Evolutionary conservation across 2,329 filamentous ascomycete species (phyloP), one percentile per base, ranked within the genome.

Genomic region (Alternaria novae-zelandiae): DNA sequence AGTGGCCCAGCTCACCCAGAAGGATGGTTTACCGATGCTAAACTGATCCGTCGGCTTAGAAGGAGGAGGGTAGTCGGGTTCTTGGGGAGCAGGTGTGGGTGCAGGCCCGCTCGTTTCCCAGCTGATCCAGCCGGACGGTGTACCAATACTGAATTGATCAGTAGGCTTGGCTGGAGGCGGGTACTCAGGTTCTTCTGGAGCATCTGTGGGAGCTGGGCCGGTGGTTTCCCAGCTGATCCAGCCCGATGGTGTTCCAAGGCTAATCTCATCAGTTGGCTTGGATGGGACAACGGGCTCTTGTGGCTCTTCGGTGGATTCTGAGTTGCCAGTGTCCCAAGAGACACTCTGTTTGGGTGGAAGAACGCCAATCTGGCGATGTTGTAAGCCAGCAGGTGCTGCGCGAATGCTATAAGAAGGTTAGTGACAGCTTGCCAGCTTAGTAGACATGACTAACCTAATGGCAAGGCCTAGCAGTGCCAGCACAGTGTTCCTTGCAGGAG

Each of bases 391-490:
- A 44, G 73, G 71, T 23, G 70, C 54, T 51, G 73, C 70, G 32
- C 61, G 63, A 41, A 72, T 66, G 59, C 72, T 75, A 13, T 20
- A 17, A 30, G 13, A 49, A 11, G 21, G 26, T 72, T 36, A 70
- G 62, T 41, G 23, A 17, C 30, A 25, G 15, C 45, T 12, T 25
- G n/a, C n/a, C 13, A 12, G 21, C 36, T n/a, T 9, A 30, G 11
- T 56, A 28, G 47, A 21, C 21, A 32, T 45, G 30, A 63, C 69
- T 25, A 44, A 77, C 75, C 74, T 71, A 21, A 68, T 63, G 50
- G 72, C 54, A 25, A 78, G 66, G 21, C 70, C 67, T 26, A 78
- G 68, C 61, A 78, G 64, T 36, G 66, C 71, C 41, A 76, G 54
- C 51, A 74, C 63, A 44, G 65, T 69, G 20, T 65, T 69, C 56